Base-by-base conservation (phyloP, 768 basidiomycete species). In the Sporobolomyces phaffii region DNA sequence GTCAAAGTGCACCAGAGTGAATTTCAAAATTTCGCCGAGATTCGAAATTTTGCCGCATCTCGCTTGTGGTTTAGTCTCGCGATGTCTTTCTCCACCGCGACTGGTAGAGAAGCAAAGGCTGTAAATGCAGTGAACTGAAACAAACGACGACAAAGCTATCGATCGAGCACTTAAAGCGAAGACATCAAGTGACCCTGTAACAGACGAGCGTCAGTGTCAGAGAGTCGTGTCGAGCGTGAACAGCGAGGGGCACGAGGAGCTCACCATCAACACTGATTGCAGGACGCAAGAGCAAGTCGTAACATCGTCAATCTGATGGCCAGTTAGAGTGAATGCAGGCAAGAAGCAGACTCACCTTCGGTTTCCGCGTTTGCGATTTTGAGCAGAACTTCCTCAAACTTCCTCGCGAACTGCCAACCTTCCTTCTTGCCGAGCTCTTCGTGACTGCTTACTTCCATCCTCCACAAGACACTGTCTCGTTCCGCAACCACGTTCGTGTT, bases 401-500 rank as follows among this genome's bases (percentile, higher is more conserved):
- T 50, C 4, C 68, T 20, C 36, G 58, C 64, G 33, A 68, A 68
- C 56, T 10, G 8, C 64, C 61, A 65, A 1, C 71, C 71, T 33
- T 68, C 64, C 67, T 68, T 65, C 48, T 47, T 54, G 28, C 67
- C 87, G 71, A 99, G 75, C 69, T 78, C 74, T 43, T 81, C 80
- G 74, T 96, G 78, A 52, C 81, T 82, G 57, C 81, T 81, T 5
- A 76, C 79, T 65, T 84, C 84, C 49, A 98, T 78, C 77, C 83
- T 87, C 94, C 94, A 99, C 56, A 98, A 70, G 18, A 87, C 83
- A 10, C 84, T 86, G 11, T 85, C 82, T 7, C 85, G 81, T 77
- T 97, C 94, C 5, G 88, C 90, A 0, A 86, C 80, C 40, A 90
- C 90, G 6, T 87, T 89, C 29, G 92, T 88, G 75, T 96, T 98